These are phyloP conservation scores for Euphorbia pulcherrima DNA, from an alignment of 345 rosid genomes.

Conservation along the genomic window DNA sequence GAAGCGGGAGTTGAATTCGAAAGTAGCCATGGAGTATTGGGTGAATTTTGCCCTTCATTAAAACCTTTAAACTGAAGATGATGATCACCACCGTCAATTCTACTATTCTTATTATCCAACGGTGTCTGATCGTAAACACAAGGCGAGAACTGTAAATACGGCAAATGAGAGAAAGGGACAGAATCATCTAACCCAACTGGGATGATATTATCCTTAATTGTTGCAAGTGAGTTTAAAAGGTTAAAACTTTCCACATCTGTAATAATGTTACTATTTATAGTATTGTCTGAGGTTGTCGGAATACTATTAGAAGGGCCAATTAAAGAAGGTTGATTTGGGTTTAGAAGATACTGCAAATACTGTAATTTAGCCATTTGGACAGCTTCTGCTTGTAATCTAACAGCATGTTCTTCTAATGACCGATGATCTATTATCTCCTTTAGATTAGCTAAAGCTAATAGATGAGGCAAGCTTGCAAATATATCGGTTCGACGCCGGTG, in stretches of 20 bases:
- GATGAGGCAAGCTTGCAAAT: conserved; percentile 51
- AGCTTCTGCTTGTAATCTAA: conserved; percentile 46
- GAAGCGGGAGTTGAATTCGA: conserved; percentile 39
- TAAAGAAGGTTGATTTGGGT: conserved; percentile 17
- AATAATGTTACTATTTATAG: neutral
- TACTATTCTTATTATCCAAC: neutral
- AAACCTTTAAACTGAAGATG: conserved; percentile 22
- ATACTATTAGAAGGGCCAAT: conserved; percentile 14
- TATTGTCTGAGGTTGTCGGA: conserved; percentile 3
- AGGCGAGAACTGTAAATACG: conserved; percentile 37
- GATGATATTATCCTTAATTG: conserved; percentile 27
- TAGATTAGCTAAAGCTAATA: conserved; percentile 54
- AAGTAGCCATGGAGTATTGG: conserved; percentile 40
- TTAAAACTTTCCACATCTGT: conserved; percentile 36
- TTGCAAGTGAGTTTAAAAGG: conserved; percentile 34
- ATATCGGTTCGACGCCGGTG: conserved; percentile 29
- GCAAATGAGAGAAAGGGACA: conserved; percentile 45
- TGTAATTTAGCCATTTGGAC: conserved; percentile 44
- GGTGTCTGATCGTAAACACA: conserved; percentile 27
- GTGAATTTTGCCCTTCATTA: conserved; percentile 24
- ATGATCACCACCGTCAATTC: conserved; percentile 10
- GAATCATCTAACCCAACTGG: conserved; percentile 28
- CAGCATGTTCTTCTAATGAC: conserved; percentile 46
- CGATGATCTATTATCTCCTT: conserved; percentile 49
- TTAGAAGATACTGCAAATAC: conserved; percentile 48